These are phyloP conservation scores for Colletotrichum sublineola DNA, from an alignment of 2,329 filamentous ascomycete species.

Conservation along the genomic window DNA sequence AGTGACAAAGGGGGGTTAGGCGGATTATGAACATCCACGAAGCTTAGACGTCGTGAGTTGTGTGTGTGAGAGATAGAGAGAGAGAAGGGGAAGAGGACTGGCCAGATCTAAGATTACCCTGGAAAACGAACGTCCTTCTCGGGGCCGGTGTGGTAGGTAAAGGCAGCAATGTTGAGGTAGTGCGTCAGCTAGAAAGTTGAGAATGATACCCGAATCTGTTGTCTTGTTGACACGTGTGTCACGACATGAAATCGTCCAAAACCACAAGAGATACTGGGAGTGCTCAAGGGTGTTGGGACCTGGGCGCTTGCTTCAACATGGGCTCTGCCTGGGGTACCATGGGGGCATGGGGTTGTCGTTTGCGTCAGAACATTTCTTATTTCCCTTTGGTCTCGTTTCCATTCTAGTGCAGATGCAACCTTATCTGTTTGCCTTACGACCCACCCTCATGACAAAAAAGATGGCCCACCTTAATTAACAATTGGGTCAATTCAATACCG, in stretches of 20 bases:
- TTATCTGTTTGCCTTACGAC: neutral
- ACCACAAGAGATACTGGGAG: neutral
- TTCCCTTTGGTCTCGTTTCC: neutral
- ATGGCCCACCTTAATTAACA: too few relatives aligned
- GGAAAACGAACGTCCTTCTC: neutral
- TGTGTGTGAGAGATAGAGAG: neutral
- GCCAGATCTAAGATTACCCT: conserved; percentile 30
- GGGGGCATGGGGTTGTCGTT: neutral
- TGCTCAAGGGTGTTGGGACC: neutral
- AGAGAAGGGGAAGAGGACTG: neutral
- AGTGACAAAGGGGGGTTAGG: neutral
- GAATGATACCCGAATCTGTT: conserved; percentile 57
- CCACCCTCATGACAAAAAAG: too few relatives aligned
- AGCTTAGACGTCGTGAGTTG: conserved; percentile 1
- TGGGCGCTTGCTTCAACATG: neutral
- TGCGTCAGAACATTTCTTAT: conserved; percentile 2
- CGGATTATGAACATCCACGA: neutral
- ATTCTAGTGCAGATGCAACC: neutral
- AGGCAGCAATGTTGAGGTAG: conserved; percentile 39
- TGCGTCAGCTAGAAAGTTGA: conserved; percentile 44
- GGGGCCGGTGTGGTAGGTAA: conserved; percentile 19
- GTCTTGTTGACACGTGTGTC: conserved; percentile 24
- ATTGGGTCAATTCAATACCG: too few relatives aligned
- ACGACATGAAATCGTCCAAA: too few relatives aligned
- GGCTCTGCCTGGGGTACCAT: neutral